Conservation (phyloP, 768 basidiomycete genomes). For the Russula brevipes region DNA sequence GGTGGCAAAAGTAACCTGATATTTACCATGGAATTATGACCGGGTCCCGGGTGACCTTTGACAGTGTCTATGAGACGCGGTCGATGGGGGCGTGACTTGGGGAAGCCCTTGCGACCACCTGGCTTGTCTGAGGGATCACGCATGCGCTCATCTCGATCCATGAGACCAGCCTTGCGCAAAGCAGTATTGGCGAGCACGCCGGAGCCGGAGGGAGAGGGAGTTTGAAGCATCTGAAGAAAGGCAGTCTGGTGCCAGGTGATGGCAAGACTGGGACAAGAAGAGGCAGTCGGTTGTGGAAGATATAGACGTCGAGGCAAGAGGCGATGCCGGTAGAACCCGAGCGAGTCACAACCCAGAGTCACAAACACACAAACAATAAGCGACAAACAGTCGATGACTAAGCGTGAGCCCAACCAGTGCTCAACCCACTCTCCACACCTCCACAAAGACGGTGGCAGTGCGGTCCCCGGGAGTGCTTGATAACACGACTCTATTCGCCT, state of each 20-base stretch:
- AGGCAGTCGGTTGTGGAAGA: not conserved
- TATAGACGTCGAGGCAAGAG: too few relatives aligned
- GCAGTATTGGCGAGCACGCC: slow-evolving; percentile 57
- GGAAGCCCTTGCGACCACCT: slow-evolving; percentile 65
- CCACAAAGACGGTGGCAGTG: not conserved
- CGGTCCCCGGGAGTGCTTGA: not conserved
- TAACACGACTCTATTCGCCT: too few relatives aligned
- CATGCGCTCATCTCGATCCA: slow-evolving; percentile 73
- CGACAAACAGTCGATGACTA: slow-evolving; percentile 2
- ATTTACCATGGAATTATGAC: slow-evolving; percentile 65
- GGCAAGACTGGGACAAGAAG: slow-evolving; percentile 10
- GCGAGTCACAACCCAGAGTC: slow-evolving; percentile 16
- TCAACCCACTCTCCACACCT: too few relatives aligned
- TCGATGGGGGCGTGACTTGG: slow-evolving; percentile 57
- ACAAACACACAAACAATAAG: not conserved
- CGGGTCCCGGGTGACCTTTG: slow-evolving; percentile 46
- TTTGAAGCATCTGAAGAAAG: slow-evolving; percentile 47
- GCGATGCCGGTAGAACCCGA: too few relatives aligned
- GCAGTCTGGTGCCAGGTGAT: slow-evolving; percentile 3
- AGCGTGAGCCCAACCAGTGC: not conserved
- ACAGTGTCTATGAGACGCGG: slow-evolving; percentile 54
- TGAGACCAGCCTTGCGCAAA: slow-evolving; percentile 66
- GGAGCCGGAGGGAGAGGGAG: slow-evolving; percentile 53
- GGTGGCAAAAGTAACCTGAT: slow-evolving; percentile 36
- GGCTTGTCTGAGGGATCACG: slow-evolving; percentile 63